phyloP scores from a whole-genome alignment of 306 rosid genomes.

The Prunus campanulata region DNA sequence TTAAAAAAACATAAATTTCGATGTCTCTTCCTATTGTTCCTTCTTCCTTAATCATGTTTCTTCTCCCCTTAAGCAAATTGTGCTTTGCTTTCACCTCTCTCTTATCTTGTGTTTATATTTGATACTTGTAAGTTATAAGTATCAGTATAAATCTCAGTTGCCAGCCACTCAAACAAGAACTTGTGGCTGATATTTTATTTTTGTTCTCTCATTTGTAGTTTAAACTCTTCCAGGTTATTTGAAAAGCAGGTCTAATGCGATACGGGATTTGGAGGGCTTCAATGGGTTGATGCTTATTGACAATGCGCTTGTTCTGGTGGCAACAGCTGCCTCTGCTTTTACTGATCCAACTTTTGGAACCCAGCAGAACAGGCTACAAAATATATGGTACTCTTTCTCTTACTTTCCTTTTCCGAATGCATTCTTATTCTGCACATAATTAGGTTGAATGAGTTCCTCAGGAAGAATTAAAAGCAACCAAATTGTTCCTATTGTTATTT shows the following conservation, averaged over 20 bases:
- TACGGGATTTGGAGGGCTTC: conserved; percentile 21
- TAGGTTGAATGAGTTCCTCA: background rate
- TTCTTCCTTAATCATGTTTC: no score
- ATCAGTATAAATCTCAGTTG: no score
- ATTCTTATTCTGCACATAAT: background rate
- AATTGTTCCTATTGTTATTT: background rate
- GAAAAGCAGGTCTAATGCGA: background rate
- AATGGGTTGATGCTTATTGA: conserved; percentile 44
- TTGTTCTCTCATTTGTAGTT: background rate
- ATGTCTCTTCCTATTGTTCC: no score
- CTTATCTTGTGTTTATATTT: no score
- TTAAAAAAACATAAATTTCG: no score
- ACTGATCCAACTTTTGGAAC: conserved; percentile 46
- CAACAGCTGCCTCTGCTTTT: conserved; percentile 47
- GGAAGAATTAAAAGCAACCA: background rate
- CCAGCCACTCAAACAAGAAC: no score
- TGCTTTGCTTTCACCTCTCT: no score
- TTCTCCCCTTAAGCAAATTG: no score
- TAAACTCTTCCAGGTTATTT: conserved; percentile 4
- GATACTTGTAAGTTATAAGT: no score
- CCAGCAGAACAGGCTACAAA: conserved; percentile 36
- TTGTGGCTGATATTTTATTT: background rate
- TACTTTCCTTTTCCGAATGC: background rate
- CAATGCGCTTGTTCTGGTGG: conserved; percentile 60
- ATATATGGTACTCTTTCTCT: conserved; percentile 37